Percentiles rank a stretch among this genome's conserved stretches.
phyloP scores from a whole-genome alignment of 2,329 filamentous ascomycete genomes.

The Blumeria graminis region DNA sequence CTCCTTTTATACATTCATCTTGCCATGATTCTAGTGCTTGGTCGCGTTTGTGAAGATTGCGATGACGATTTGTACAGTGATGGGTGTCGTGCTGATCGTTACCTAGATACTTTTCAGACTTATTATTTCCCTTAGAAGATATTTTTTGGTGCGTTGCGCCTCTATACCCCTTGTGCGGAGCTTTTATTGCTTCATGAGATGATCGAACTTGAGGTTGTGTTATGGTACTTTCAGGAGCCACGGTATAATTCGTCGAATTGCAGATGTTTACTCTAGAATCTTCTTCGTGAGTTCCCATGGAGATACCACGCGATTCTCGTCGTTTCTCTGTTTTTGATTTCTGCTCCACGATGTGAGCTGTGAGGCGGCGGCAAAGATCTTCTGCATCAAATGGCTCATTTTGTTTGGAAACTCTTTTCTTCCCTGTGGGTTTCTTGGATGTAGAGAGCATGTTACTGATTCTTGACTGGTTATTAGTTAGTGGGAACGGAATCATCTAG shows the following conservation, averaged over 20 bases:
- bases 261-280: too few relatives aligned
- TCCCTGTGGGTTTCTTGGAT: slow-evolving; percentile 3
- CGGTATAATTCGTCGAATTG: too few relatives aligned
- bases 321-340: slow-evolving; percentile 17
- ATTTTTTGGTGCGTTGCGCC: too few relatives aligned
- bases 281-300: too few relatives aligned
- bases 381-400: slow-evolving; percentile 25
- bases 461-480: neutral
- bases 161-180: too few relatives aligned
- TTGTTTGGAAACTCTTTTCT: slow-evolving; percentile 10
- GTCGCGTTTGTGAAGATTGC: slow-evolving; percentile 22
- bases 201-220: too few relatives aligned
- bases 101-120: too few relatives aligned
- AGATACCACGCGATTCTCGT: slow-evolving; percentile 3
- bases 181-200: too few relatives aligned
- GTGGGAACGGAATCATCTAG: too few relatives aligned
- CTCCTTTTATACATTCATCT: slow-evolving; percentile 13
- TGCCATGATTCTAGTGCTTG: slow-evolving; percentile 17
- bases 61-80: slow-evolving; percentile 1
- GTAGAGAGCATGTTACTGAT: slow-evolving; percentile 9
- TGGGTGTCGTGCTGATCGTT: too few relatives aligned
- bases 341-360: slow-evolving; percentile 25
- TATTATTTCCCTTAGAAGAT: too few relatives aligned
- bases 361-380: slow-evolving; percentile 28
- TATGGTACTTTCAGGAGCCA: too few relatives aligned